Evolutionary conservation across 306 rosid species (phyloP).

Genomic region (Vachellia pachyceras): DNA sequence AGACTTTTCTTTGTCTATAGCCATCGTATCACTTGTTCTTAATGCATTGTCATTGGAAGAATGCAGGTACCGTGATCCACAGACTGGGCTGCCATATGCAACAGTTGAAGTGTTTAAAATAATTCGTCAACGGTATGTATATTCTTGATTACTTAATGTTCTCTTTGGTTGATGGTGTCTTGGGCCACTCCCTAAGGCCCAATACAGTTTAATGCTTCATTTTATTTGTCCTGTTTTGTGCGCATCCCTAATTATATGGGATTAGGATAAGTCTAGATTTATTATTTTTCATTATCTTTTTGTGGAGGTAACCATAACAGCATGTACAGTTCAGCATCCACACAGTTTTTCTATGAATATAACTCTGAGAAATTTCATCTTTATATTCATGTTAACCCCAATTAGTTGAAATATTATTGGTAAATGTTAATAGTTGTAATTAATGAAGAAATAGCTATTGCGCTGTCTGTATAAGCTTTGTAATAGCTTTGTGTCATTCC

Average conservation of each 20-base stretch:
- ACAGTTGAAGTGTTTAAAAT: conserved; percentile 87
- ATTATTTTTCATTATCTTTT: neutral
- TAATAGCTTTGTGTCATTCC: neutral
- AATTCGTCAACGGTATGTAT: conserved; percentile 74
- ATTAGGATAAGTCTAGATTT: neutral
- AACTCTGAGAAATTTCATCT: neutral
- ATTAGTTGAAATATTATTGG: neutral
- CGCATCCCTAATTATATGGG: neutral
- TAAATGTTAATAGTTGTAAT: neutral
- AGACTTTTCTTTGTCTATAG: conserved; percentile 8
- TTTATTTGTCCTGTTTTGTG: too few species aligned
- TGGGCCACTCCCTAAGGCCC: neutral
- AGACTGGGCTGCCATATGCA: conserved; percentile 88
- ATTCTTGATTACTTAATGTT: conserved; percentile 27
- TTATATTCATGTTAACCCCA: neutral
- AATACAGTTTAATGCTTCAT: neutral
- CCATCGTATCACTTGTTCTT: conserved; percentile 6
- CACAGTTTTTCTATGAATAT: neutral
- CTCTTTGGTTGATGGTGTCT: neutral
- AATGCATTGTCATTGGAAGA: conserved; percentile 38
- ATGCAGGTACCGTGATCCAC: conserved; percentile 90
- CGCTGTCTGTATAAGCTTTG: neutral
- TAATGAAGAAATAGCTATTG: neutral
- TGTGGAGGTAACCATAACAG: neutral
- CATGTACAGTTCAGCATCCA: neutral